Base-by-base conservation (phyloP, 2,329 filamentous ascomycete species). In the Talaromyces sp. region DNA sequence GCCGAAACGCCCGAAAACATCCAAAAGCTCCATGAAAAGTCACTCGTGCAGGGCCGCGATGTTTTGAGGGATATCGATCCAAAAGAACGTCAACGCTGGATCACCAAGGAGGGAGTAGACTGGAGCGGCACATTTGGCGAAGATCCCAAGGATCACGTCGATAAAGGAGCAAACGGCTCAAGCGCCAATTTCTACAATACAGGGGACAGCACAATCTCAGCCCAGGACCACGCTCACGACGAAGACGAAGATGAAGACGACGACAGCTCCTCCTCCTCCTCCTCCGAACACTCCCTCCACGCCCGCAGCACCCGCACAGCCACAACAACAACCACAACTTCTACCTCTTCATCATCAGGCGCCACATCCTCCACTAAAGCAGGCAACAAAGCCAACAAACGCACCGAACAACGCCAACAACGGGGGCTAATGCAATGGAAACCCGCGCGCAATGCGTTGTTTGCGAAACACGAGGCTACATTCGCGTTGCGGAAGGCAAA, bases 381-480 rank as follows among this genome's bases (percentile, higher is more conserved):
- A 7, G 73, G 73, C 2, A 76, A 79, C 38, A 76, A 73, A 67
- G 75, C 75, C 11, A 79, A 78, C 61, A 77, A 76, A 67, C 77
- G 79, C 56, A 79, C 76, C 38, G 83, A 97, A 75, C 90, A 93
- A 75, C 86, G 93, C 0, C 92, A 93, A 79, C 93, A 97, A 71
- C 85, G 93, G 11, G 94, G 94, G 0, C 73, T 97, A 74, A 96
- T 97, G 92, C 94, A 98, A 77, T 98, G 93, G 93, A 91, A 89
- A 73, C 93, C 94, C 0, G 91, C 93, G 75, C 85, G 94, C 47
- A 97, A 97, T 74, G 83, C 88, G 25, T 88, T 89, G 70, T 98
- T 97, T 76, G 93, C 89, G 51, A 96, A 95, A 79, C 85, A 97
- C 72, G 91, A 98, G 81, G 88, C 91, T 0, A 89, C 90, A 72